Percentiles rank a stretch among this genome's conserved stretches.
Conservation (phyloP, 2,329 filamentous ascomycete species). For the Apiospora aurea region DNA sequence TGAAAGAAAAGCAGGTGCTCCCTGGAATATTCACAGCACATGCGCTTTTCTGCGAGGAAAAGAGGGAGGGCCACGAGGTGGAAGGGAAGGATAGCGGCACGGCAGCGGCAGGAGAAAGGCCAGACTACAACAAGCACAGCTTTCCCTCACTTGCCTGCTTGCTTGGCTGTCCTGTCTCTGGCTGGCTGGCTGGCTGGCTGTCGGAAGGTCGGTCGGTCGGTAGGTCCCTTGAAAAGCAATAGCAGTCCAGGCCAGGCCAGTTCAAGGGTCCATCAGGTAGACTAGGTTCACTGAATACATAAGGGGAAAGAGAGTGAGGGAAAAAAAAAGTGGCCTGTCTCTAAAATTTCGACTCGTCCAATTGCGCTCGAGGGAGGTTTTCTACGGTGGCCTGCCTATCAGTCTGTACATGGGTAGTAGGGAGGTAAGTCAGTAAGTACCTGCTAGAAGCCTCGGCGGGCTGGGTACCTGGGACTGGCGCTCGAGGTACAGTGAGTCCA, state of each 20-base stretch:
- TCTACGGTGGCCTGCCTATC: not conserved
- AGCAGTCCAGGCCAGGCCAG: constrained; percentile 12
- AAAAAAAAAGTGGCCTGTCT: constrained; percentile 15
- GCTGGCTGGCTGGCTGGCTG: not conserved
- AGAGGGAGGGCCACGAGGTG: constrained; percentile 17
- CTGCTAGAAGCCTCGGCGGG: not conserved
- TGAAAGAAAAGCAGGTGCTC: constrained; percentile 21
- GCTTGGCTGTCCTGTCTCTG: not conserved
- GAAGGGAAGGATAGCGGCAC: not conserved
- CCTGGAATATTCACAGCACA: constrained; percentile 8
- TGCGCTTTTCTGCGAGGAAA: constrained; percentile 12
- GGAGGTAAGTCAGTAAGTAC: not conserved
- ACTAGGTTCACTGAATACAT: constrained; percentile 15
- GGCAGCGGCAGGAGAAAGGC: constrained; percentile 10
- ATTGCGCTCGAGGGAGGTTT: not conserved
- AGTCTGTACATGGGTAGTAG: not conserved
- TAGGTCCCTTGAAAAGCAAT: not conserved
- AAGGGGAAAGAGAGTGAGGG: not conserved
- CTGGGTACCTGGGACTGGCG: not conserved
- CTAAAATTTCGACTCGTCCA: not conserved
- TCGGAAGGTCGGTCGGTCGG: not conserved
- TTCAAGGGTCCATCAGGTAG: constrained; percentile 11
- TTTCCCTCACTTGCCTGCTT: not conserved
- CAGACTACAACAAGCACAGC: constrained; percentile 18
- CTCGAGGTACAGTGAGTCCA: not conserved